A percentile compares a stretch with the other conserved stretches of the same genome.
Evolutionary conservation across 805 yeast species (phyloP).

Genomic region (Metschnikowia borealis): DNA sequence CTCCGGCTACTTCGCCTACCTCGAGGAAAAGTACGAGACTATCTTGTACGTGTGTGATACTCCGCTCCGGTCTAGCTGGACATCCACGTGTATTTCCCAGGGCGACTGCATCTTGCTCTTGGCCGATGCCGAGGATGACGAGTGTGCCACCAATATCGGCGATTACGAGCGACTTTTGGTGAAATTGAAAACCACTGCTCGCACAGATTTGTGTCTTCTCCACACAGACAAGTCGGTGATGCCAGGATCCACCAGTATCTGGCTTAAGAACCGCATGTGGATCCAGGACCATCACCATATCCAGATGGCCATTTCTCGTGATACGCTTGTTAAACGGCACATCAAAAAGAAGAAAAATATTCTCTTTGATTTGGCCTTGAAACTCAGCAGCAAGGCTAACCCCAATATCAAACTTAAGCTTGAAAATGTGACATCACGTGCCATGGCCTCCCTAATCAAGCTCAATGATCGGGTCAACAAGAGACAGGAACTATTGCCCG

Average conservation of each 20-base stretch:
- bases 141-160: conserved; percentile 62
- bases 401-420: conserved; percentile 30
- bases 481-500: conserved; percentile 14
- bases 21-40: conserved; percentile 87
- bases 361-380: conserved; percentile 35
- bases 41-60: conserved; percentile 89
- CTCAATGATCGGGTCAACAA: conserved; percentile 21
- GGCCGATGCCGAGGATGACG: conserved; percentile 73
- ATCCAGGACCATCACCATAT: conserved; percentile 91
- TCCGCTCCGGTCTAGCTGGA: conserved; percentile 80
- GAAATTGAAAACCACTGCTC: conserved; percentile 74
- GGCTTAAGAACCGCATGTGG: conserved; percentile 88
- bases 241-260: conserved; percentile 78
- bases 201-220: conserved; percentile 79
- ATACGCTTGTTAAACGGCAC: conserved; percentile 14
- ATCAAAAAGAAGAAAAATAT: conserved; percentile 21
- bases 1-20: conserved; percentile 83
- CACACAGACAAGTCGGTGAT: conserved; percentile 80
- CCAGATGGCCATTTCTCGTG: conserved; percentile 50
- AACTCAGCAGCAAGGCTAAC: conserved; percentile 29
- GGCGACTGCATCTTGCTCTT: conserved; percentile 90
- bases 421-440: conserved; percentile 31
- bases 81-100: conserved; percentile 85
- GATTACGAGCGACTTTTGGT: conserved; percentile 78
- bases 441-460: conserved; percentile 25